Base-by-base conservation (phyloP, 1,139 yeast genomes). In the Candida smagusa region DNA sequence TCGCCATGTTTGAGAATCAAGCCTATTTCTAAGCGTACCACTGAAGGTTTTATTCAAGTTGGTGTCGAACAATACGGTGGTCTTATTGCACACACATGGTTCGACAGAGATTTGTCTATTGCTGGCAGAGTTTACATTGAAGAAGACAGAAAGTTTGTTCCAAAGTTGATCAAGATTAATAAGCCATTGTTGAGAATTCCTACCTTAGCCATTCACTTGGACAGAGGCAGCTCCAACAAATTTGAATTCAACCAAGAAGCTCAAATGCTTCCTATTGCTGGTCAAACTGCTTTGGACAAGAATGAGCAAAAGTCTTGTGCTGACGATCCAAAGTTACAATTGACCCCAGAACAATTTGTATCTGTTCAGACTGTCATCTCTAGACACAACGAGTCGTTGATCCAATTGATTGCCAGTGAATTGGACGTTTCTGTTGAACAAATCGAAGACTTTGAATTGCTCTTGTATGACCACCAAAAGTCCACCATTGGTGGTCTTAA, bases 51-150 rank as follows among this genome's bases (percentile, higher is more conserved):
- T 52, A 74, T 81, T 45, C 97, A 90, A 59, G 81, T 92, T 16
- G 97, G 96, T 28, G 95, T 92, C 5, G 98, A 92, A 59, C 79
- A 83, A 36, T 92, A 92, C 53, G 98, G 98, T 35, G 98, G 98
- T 23, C 90, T 96, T 36, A 80, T 90, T 40, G 95, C 97, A 77
- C 88, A 83, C 63, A 63, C 85, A 23, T 84, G 94, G 94, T 92
- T 92, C 56, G 98, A 92, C 61, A 78, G 97, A 45, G 97, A 92
- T 58, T 72, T 92, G 53, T 77, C 95, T 26, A 69, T 90, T 43
- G 97, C 97, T 7, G 98, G 98, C 11, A 73, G 97, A 47, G 96
- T 92, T 1, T 82, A 83, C 56, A 81, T 85, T 13, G 69, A 65
- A 34, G 68, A 65, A 11, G 55, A 66, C 30, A 81, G 77, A 12